phyloP scores from a whole-genome alignment of 768 basidiomycete species.

The Clathrus columnatus region DNA sequence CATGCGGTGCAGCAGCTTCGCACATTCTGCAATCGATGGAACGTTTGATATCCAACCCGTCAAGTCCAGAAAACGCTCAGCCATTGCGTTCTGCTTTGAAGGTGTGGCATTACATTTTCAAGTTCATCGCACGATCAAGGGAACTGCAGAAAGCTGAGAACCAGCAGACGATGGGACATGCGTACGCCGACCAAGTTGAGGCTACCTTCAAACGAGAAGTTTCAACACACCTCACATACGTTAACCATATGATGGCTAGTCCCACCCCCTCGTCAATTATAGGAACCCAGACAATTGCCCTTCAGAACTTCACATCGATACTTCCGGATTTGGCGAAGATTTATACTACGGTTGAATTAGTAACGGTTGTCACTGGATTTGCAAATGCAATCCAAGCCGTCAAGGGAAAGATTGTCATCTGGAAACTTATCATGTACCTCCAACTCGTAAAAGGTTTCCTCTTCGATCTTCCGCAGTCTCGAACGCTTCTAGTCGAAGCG shows the following conservation, averaged over 20 bases:
- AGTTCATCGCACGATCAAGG: constrained; percentile 84
- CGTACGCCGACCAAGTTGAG: constrained; percentile 82
- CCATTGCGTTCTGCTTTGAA: constrained; percentile 83
- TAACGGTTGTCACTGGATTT: constrained; percentile 79
- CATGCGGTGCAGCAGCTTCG: constrained; percentile 67
- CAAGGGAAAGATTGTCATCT: constrained; percentile 84
- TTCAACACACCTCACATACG: constrained; percentile 62
- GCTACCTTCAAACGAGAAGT: constrained; percentile 78
- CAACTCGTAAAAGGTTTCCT: constrained; percentile 85
- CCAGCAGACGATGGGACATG: constrained; percentile 70
- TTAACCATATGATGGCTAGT: constrained; percentile 84
- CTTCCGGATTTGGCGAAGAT: constrained; percentile 81
- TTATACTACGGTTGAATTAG: constrained; percentile 74
- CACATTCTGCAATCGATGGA: constrained; percentile 87
- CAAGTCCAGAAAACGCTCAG: constrained; percentile 62
- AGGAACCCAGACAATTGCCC: constrained; percentile 89
- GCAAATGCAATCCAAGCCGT: constrained; percentile 69
- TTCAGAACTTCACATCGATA: constrained; percentile 89
- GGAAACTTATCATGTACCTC: constrained; percentile 90
- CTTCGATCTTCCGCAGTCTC: constrained; percentile 74
- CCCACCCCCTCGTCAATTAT: constrained; percentile 78
- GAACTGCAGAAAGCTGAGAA: constrained; percentile 75
- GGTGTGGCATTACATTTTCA: constrained; percentile 96
- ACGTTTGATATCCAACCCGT: constrained; percentile 64
- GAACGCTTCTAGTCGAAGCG: constrained; percentile 74